A percentile compares a stretch with the other conserved stretches of the same genome.
These are phyloP conservation scores for Cercospora sp. DNA, from an alignment of 2,329 filamentous ascomycete genomes.

Conservation along the genomic window DNA sequence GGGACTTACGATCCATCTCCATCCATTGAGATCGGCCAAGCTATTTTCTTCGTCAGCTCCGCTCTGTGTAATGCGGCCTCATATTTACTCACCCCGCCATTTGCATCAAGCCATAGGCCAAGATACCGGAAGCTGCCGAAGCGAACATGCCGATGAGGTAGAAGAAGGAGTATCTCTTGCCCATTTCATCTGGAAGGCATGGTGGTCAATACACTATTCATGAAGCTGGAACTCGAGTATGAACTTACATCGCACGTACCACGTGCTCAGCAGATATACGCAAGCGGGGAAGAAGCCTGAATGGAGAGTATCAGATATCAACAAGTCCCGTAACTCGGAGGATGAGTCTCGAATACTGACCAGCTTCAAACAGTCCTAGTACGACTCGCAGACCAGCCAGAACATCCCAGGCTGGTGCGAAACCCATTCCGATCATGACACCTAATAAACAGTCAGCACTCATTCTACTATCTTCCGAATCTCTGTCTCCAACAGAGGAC, in stretches of 20 bases:
- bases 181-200: conserved; percentile 30
- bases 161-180: conserved; percentile 45
- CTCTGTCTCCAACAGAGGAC: too few relatives aligned
- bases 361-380: conserved; percentile 63
- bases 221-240: neutral
- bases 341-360: conserved; percentile 32
- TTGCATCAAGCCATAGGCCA: conserved; percentile 33
- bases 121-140: conserved; percentile 47
- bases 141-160: conserved; percentile 51
- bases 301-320: neutral
- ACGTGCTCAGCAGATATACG: conserved; percentile 33
- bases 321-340: neutral
- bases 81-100: conserved; percentile 33
- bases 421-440: conserved; percentile 64
- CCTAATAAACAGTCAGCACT: neutral
- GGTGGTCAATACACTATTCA: neutral
- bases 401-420: conserved; percentile 52
- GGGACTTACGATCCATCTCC: conserved; percentile 42
- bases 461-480: too few relatives aligned
- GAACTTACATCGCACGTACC: conserved; percentile 25
- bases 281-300: conserved; percentile 39
- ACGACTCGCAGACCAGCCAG: conserved; percentile 58
- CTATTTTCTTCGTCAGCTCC: conserved; percentile 39
- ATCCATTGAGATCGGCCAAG: conserved; percentile 45
- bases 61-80: neutral